Evolutionary conservation across 768 basidiomycete genomes (phyloP).

Genomic region (Coprinellus micaceus): DNA sequence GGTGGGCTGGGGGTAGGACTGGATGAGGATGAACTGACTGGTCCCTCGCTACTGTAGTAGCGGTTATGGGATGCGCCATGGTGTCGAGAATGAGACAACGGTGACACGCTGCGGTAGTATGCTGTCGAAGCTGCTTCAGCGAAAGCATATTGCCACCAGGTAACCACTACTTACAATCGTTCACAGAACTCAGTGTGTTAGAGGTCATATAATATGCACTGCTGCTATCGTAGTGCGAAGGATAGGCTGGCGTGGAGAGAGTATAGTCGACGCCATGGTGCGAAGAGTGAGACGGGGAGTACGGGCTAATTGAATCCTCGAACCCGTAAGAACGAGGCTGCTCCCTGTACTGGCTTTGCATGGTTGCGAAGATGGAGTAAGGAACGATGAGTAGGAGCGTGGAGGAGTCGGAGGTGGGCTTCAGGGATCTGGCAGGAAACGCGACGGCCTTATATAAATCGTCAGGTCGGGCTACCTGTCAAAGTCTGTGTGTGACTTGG

Average conservation of each 20-base stretch:
- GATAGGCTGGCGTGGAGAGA: slow-evolving; percentile 25
- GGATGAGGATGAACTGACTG: slow-evolving; percentile 19
- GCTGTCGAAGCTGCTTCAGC: slow-evolving; percentile 17
- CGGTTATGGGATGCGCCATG: slow-evolving; percentile 23
- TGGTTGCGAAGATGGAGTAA: slow-evolving; percentile 21
- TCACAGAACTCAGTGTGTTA: slow-evolving; percentile 19
- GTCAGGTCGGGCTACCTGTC: slow-evolving; percentile 1
- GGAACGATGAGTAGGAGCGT: slow-evolving; percentile 17
- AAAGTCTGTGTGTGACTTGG: not conserved
- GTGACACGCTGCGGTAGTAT: slow-evolving; percentile 38
- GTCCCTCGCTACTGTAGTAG: slow-evolving; percentile 20
- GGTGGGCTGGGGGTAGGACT: slow-evolving; percentile 14
- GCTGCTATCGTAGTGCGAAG: slow-evolving; percentile 26
- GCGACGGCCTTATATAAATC: slow-evolving; percentile 40
- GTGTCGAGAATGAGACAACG: slow-evolving; percentile 30
- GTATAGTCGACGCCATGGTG: slow-evolving; percentile 26
- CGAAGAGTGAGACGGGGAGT: slow-evolving; percentile 25
- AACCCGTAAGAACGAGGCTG: slow-evolving; percentile 40
- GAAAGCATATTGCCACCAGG: too few species aligned
- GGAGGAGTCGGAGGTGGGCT: slow-evolving; percentile 24
- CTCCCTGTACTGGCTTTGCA: slow-evolving; percentile 37
- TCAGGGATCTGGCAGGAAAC: slow-evolving; percentile 21
- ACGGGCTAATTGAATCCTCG: slow-evolving; percentile 32
- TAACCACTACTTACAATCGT: slow-evolving; percentile 21
- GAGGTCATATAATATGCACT: slow-evolving; percentile 30